Conservation (phyloP, 768 basidiomycete genomes). For the Auriscalpium vulgare region DNA sequence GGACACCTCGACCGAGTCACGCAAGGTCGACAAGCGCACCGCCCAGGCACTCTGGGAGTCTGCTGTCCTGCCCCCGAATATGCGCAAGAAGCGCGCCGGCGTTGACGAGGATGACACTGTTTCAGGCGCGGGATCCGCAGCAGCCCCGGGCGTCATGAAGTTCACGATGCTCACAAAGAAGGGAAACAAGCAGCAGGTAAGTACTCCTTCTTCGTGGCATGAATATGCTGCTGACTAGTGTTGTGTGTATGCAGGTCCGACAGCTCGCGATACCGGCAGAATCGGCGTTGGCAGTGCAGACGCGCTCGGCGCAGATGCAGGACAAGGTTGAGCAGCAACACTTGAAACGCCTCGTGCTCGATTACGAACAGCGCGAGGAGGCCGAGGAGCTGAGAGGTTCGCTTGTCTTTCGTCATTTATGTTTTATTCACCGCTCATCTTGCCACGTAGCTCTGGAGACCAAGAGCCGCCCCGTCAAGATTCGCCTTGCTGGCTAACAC, state of each 20-base stretch:
- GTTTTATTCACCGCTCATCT: not conserved
- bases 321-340: slow-evolving; percentile 97
- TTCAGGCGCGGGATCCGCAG: slow-evolving; percentile 25
- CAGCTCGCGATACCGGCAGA: slow-evolving; percentile 83
- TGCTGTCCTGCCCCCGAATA: slow-evolving; percentile 59
- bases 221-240: not conserved
- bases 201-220: slow-evolving; percentile 13
- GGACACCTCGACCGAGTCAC: slow-evolving; percentile 72
- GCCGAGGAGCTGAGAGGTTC: slow-evolving; percentile 70
- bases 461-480: slow-evolving; percentile 66
- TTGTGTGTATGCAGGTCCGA: slow-evolving; percentile 46
- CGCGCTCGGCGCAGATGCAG: slow-evolving; percentile 83
- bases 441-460: slow-evolving; percentile 50
- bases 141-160: slow-evolving; percentile 56
- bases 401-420: not conserved
- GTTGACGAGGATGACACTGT: slow-evolving; percentile 52
- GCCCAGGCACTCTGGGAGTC: slow-evolving; percentile 87
- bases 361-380: slow-evolving; percentile 87
- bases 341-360: slow-evolving; percentile 87
- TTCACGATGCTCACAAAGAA: slow-evolving; percentile 91
- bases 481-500: slow-evolving; percentile 62
- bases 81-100: slow-evolving; percentile 49
- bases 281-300: slow-evolving; percentile 85
- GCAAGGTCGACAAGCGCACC: slow-evolving; percentile 84
- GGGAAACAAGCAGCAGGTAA: slow-evolving; percentile 87